phyloP scores from a whole-genome alignment of 2,329 filamentous ascomycete genomes.

The Talaromyces piceae region DNA sequence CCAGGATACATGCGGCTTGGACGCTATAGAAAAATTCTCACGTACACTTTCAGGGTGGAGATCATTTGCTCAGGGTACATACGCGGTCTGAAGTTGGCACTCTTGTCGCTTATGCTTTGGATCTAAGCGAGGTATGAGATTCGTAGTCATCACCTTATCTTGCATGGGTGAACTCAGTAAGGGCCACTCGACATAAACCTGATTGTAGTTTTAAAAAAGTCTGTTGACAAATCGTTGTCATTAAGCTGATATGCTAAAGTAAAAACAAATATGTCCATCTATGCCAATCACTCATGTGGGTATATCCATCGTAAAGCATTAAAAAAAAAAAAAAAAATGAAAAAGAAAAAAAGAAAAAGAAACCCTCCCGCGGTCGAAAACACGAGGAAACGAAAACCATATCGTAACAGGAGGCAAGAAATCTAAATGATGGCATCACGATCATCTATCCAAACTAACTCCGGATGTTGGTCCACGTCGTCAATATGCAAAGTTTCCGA shows the following conservation, averaged over 20 bases:
- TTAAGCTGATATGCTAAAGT: neutral
- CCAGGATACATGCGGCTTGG: too few species aligned
- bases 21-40: too few species aligned
- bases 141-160: too few species aligned
- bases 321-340: neutral
- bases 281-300: neutral
- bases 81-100: too few species aligned
- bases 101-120: too few species aligned
- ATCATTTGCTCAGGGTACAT: too few species aligned
- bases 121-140: too few species aligned
- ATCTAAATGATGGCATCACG: constrained; percentile 9
- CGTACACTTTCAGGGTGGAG: too few species aligned
- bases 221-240: neutral
- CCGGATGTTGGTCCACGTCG: constrained; percentile 9
- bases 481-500: constrained; percentile 9
- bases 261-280: neutral
- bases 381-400: neutral
- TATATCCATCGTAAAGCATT: neutral
- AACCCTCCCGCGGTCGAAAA: too few species aligned
- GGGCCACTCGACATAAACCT: too few species aligned
- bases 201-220: too few species aligned
- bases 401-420: neutral
- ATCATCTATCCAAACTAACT: constrained; percentile 11
- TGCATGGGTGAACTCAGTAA: too few species aligned
- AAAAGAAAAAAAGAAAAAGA: neutral